Evolutionary conservation across 441 rosid genomes (phyloP).

Genomic region (Viola pubescens): DNA sequence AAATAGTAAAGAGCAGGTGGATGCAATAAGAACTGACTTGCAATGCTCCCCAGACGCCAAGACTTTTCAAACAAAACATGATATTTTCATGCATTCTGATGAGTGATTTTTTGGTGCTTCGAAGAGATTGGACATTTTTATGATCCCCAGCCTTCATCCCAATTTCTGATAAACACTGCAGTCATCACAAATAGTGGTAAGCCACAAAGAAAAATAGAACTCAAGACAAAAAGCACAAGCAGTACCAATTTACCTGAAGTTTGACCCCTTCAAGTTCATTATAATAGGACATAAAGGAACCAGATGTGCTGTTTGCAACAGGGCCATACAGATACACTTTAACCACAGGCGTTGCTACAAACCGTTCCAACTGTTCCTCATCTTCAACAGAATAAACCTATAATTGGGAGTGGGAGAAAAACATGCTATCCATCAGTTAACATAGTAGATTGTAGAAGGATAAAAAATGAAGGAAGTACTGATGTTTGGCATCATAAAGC

Average conservation of each 20-base stretch:
- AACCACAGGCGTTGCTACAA: constrained; percentile 66
- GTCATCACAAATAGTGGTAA: constrained; percentile 25
- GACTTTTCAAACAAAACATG: constrained; percentile 52
- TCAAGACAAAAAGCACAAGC: constrained; percentile 16
- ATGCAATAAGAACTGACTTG: constrained; percentile 43
- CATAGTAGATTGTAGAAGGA: no score
- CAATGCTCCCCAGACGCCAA: constrained; percentile 84
- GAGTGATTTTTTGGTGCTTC: constrained; percentile 51
- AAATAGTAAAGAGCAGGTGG: background rate
- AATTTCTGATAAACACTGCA: constrained; percentile 62
- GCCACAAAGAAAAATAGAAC: constrained; percentile 7
- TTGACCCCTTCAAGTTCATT: constrained; percentile 51
- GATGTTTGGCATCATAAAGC: no score
- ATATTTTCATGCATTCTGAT: constrained; percentile 64
- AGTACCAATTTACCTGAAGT: constrained; percentile 43
- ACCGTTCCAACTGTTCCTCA: constrained; percentile 51
- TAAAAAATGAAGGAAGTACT: no score
- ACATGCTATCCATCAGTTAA: no score
- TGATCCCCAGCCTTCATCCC: constrained; percentile 39
- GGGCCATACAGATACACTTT: constrained; percentile 57
- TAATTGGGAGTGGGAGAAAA: constrained; percentile 1
- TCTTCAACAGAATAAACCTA: constrained; percentile 81
- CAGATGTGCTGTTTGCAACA: constrained; percentile 25
- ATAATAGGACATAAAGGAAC: constrained; percentile 24
- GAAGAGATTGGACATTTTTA: constrained; percentile 40